Percentiles rank a stretch among this genome's conserved stretches.
These are phyloP conservation scores for Aaosphaeria arxii DNA, from an alignment of 2,329 filamentous ascomycete species.

Conservation along the genomic window DNA sequence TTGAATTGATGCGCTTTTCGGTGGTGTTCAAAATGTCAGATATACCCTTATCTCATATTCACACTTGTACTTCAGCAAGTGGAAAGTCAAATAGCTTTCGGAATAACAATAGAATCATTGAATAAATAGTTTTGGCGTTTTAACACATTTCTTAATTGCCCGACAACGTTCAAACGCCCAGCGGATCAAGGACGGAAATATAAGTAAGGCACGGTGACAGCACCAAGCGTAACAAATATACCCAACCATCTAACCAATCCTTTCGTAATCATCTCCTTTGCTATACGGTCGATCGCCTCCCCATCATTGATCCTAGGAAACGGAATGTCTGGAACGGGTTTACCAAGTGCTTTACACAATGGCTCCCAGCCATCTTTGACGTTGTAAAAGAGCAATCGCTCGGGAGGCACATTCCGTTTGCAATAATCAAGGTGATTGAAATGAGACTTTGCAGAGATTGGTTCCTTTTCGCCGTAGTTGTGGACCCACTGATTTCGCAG, in stretches of 20 bases:
- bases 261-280: conserved; percentile 10
- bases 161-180: too few relatives aligned
- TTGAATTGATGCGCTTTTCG: too few relatives aligned
- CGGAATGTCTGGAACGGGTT: conserved; percentile 11
- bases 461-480: conserved; percentile 7
- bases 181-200: too few relatives aligned
- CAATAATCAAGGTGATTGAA: conserved; percentile 12
- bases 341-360: conserved; percentile 15
- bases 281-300: conserved; percentile 16
- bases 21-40: too few relatives aligned
- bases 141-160: too few relatives aligned
- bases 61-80: too few relatives aligned
- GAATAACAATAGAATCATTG: too few relatives aligned
- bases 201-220: not conserved
- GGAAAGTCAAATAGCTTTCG: too few relatives aligned
- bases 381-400: conserved; percentile 13
- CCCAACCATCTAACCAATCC: conserved; percentile 32
- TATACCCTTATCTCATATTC: too few relatives aligned
- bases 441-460: conserved; percentile 3
- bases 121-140: too few relatives aligned
- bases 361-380: conserved; percentile 21
- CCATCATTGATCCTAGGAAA: conserved; percentile 22
- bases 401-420: conserved; percentile 13
- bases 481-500: conserved; percentile 10
- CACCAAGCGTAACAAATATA: conserved; percentile 7